These are phyloP conservation scores for Cryptococcus amylolentus DNA, from an alignment of 1,284 basidiomycete species.

Conservation along the genomic window DNA sequence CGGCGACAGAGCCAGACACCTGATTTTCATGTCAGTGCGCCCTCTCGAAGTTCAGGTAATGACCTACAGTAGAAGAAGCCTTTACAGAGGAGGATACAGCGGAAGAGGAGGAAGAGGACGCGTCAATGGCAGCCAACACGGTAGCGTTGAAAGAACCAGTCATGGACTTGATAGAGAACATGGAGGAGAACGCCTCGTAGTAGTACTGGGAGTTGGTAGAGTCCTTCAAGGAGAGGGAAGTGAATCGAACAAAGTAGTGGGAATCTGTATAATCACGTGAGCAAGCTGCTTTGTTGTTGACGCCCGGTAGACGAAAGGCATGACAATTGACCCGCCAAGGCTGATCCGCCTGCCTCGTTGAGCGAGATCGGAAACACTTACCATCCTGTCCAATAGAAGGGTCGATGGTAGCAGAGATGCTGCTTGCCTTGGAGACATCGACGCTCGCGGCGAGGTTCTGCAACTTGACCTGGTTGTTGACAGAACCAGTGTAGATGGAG, in stretches of 20 bases:
- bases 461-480: slow-evolving; percentile 56
- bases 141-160: slow-evolving; percentile 45
- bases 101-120: slow-evolving; percentile 6
- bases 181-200: slow-evolving; percentile 73
- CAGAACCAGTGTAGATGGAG: slow-evolving; percentile 60
- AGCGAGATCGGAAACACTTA: slow-evolving; percentile 7
- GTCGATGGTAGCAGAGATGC: slow-evolving; percentile 61
- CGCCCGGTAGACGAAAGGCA: background rate
- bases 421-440: slow-evolving; percentile 60
- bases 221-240: slow-evolving; percentile 59
- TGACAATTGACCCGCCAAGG: background rate
- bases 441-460: slow-evolving; percentile 60
- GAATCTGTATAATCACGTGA: slow-evolving; percentile 19
- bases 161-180: slow-evolving; percentile 55
- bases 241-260: slow-evolving; percentile 58
- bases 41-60: background rate
- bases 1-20: background rate
- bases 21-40: background rate
- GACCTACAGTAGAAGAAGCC: background rate
- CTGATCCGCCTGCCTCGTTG: background rate
- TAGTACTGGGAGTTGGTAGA: slow-evolving; percentile 55
- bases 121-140: slow-evolving; percentile 30
- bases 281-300: background rate
- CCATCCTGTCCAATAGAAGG: slow-evolving; percentile 60
- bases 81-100: background rate